Conservation (phyloP, 2,329 filamentous ascomycete species). For the Beauveria caledonica region DNA sequence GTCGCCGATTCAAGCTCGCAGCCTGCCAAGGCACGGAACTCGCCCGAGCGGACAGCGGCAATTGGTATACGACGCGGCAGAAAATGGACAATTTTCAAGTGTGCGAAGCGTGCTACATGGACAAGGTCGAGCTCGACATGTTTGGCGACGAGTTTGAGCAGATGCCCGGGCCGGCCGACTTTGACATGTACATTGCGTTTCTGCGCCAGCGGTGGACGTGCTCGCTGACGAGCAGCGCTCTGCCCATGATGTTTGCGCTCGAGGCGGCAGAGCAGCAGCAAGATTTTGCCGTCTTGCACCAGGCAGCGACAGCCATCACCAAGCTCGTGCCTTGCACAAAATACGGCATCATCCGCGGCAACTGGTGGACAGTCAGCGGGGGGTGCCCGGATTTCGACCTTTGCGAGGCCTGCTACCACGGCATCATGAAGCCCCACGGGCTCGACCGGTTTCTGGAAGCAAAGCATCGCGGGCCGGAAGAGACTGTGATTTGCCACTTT, state of each 20-base stretch:
- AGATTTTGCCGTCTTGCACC: slow-evolving; percentile 22
- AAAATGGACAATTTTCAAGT: slow-evolving; percentile 20
- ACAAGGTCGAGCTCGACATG: slow-evolving; percentile 22
- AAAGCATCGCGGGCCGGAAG: slow-evolving; percentile 12
- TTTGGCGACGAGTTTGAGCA: slow-evolving; percentile 23
- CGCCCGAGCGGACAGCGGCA: slow-evolving; percentile 12
- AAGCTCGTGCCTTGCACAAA: slow-evolving; percentile 20
- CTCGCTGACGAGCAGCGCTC: slow-evolving; percentile 15
- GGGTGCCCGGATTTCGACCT: slow-evolving; percentile 19
- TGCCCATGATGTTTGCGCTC: slow-evolving; percentile 20
- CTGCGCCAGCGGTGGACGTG: slow-evolving; percentile 19
- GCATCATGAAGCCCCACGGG: slow-evolving; percentile 20
- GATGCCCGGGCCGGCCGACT: slow-evolving; percentile 11
- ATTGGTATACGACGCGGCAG: slow-evolving; percentile 21
- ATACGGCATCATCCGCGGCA: slow-evolving; percentile 22
- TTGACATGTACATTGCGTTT: slow-evolving; percentile 18
- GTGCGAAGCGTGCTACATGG: slow-evolving; percentile 29
- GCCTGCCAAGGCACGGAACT: slow-evolving; percentile 22
- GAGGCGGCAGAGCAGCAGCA: slow-evolving; percentile 18
- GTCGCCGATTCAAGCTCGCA: slow-evolving; percentile 18
- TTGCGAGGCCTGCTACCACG: slow-evolving; percentile 27
- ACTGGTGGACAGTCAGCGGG: slow-evolving; percentile 26
- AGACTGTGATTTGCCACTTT: slow-evolving; percentile 24
- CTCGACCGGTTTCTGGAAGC: slow-evolving; percentile 23
- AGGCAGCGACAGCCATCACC: slow-evolving; percentile 18